Conservation (phyloP, 2,329 filamentous ascomycete species). For the Didymella keratinophila region DNA sequence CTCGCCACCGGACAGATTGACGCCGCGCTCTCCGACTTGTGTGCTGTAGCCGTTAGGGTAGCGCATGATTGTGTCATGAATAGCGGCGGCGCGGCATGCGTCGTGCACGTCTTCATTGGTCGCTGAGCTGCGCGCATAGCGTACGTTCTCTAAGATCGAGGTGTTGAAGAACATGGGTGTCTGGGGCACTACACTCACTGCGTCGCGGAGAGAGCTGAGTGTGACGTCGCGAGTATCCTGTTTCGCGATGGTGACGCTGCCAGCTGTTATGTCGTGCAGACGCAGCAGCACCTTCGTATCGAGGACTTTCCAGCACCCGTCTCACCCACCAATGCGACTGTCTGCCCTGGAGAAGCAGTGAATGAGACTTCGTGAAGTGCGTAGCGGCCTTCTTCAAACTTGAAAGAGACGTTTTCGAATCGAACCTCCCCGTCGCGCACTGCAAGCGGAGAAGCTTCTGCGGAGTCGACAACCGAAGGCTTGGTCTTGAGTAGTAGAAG, state of each 20-base stretch:
- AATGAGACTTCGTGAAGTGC: slow-evolving; percentile 58
- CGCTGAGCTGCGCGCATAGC: slow-evolving; percentile 11
- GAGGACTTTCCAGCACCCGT: slow-evolving; percentile 69
- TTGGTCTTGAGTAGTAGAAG: slow-evolving; percentile 63
- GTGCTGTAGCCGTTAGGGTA: slow-evolving; percentile 80
- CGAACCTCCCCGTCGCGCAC: slow-evolving; percentile 57
- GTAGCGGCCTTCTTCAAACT: slow-evolving; percentile 53
- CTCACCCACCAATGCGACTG: slow-evolving; percentile 65
- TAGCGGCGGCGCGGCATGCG: slow-evolving; percentile 14
- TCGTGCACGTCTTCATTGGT: slow-evolving; percentile 6
- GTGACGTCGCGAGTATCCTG: slow-evolving; percentile 65
- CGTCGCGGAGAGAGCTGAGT: slow-evolving; percentile 62
- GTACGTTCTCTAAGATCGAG: slow-evolving; percentile 60
- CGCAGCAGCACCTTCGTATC: slow-evolving; percentile 62
- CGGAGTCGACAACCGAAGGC: slow-evolving; percentile 57
- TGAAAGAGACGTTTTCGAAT: slow-evolving; percentile 62
- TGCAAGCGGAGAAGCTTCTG: slow-evolving; percentile 44
- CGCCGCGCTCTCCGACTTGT: slow-evolving; percentile 80
- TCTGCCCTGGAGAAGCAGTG: slow-evolving; percentile 52
- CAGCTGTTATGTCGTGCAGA: slow-evolving; percentile 63
- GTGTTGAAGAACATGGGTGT: slow-evolving; percentile 68
- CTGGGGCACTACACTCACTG: slow-evolving; percentile 69
- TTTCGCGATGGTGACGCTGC: slow-evolving; percentile 62
- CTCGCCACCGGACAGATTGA: slow-evolving; percentile 70
- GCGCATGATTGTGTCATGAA: slow-evolving; percentile 79